Evolutionary conservation across 2,329 filamentous ascomycete species (phyloP).

Genomic region (Penicillium decumbens): DNA sequence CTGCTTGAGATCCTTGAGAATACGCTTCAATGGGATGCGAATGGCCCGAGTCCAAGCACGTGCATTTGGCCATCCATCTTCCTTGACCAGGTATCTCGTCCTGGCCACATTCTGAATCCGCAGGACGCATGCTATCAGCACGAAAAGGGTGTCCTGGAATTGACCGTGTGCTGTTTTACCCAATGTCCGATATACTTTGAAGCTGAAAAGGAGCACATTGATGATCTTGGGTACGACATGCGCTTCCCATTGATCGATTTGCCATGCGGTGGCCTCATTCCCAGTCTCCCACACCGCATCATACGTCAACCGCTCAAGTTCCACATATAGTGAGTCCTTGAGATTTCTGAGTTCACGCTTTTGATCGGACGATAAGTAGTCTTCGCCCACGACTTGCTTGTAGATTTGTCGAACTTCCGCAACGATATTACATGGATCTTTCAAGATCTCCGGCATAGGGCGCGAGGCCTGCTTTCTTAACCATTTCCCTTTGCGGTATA

Average conservation of each 20-base stretch:
- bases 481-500: not conserved
- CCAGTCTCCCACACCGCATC: not conserved
- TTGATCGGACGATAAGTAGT: not conserved
- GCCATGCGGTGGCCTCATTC: not conserved
- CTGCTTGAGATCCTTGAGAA: not conserved
- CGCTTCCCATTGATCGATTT: conserved; percentile 17
- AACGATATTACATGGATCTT: not conserved
- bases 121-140: conserved; percentile 9
- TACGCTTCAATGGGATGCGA: not conserved
- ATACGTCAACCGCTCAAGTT: conserved; percentile 5
- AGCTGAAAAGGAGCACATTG: conserved; percentile 10
- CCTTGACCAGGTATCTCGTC: not conserved
- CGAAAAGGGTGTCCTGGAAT: conserved; percentile 5
- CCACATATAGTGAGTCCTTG: not conserved
- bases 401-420: conserved; percentile 5
- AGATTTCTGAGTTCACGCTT: not conserved
- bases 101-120: conserved; percentile 1
- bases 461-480: not conserved
- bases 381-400: not conserved
- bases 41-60: conserved; percentile 2
- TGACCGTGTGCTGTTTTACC: conserved; percentile 3
- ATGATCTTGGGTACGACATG: conserved; percentile 14
- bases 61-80: not conserved
- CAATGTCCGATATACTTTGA: conserved; percentile 6
- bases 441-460: conserved; percentile 3